Percentiles rank a stretch among this genome's conserved stretches.
These are phyloP conservation scores for Colletotrichum sp. DNA, from an alignment of 2,329 filamentous ascomycete genomes.

Conservation along the genomic window DNA sequence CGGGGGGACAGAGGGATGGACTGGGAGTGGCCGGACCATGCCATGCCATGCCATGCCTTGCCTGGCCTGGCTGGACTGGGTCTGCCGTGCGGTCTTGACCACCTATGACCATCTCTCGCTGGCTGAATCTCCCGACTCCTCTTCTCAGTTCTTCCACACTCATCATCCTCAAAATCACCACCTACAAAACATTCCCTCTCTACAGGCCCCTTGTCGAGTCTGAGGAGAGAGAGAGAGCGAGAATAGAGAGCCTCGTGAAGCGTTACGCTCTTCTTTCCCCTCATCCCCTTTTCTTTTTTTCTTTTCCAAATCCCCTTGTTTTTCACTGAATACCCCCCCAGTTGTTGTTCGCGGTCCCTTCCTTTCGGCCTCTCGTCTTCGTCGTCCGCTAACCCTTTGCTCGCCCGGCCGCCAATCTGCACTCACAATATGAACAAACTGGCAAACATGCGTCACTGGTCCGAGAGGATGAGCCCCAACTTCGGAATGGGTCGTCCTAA, in stretches of 20 bases:
- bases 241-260: slow-evolving; percentile 21
- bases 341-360: slow-evolving; percentile 13
- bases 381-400: slow-evolving; percentile 28
- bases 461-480: slow-evolving; percentile 71
- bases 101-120: slow-evolving; percentile 15
- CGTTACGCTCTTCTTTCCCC: slow-evolving; percentile 26
- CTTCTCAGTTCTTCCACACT: slow-evolving; percentile 20
- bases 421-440: slow-evolving; percentile 69
- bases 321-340: slow-evolving; percentile 14
- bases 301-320: slow-evolving; percentile 21
- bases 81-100: slow-evolving; percentile 17
- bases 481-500: slow-evolving; percentile 68
- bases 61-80: slow-evolving; percentile 15
- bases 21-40: slow-evolving; percentile 19
- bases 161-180: neutral
- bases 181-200: slow-evolving; percentile 15
- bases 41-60: slow-evolving; percentile 15
- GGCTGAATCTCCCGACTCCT: slow-evolving; percentile 17
- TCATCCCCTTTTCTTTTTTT: slow-evolving; percentile 27
- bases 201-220: slow-evolving; percentile 16
- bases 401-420: slow-evolving; percentile 29
- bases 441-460: slow-evolving; percentile 75
- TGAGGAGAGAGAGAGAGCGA: slow-evolving; percentile 25
- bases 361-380: slow-evolving; percentile 16
- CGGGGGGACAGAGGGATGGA: neutral